Conservation (phyloP, 768 basidiomycete species). For the Agrocybe praecox region DNA sequence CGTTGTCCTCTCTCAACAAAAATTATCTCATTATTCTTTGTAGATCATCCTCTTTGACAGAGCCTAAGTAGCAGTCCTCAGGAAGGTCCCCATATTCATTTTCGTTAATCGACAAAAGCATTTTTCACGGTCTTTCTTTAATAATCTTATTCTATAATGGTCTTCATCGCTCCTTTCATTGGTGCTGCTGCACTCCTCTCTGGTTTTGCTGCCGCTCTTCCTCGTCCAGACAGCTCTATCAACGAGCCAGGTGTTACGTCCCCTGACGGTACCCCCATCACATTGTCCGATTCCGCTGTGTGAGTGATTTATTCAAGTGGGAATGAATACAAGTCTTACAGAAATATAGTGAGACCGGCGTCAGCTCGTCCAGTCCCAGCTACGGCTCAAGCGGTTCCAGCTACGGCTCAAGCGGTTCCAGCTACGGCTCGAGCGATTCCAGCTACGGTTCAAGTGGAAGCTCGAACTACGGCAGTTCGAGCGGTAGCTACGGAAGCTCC, state of each 20-base stretch:
- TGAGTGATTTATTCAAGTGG: conserved; percentile 23
- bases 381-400: conserved; percentile 1
- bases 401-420: not conserved
- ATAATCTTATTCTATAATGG: conserved; percentile 51
- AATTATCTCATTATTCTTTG: conserved; percentile 3
- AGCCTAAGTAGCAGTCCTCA: conserved; percentile 58
- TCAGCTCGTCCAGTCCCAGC: conserved; percentile 14
- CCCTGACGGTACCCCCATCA: conserved; percentile 45
- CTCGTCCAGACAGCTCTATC: conserved; percentile 42
- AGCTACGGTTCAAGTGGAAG: conserved; percentile 12
- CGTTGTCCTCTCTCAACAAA: conserved; percentile 3
- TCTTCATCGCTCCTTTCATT: conserved; percentile 56
- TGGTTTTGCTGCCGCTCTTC: conserved; percentile 50
- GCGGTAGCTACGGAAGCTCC: conserved; percentile 20
- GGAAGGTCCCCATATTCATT: conserved; percentile 55
- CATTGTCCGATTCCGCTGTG: conserved; percentile 40
- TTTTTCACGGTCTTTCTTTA: conserved; percentile 46
- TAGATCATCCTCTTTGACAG: conserved; percentile 77
- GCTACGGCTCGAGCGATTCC: conserved; percentile 16
- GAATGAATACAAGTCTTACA: not conserved
- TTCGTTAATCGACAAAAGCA: conserved; percentile 38
- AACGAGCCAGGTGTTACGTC: conserved; percentile 46
- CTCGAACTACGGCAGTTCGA: conserved; percentile 18
- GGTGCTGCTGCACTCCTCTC: conserved; percentile 56
- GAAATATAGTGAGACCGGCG: not conserved